phyloP scores from a whole-genome alignment of 2,329 filamentous ascomycete species.

The Hypoxylon sp. region DNA sequence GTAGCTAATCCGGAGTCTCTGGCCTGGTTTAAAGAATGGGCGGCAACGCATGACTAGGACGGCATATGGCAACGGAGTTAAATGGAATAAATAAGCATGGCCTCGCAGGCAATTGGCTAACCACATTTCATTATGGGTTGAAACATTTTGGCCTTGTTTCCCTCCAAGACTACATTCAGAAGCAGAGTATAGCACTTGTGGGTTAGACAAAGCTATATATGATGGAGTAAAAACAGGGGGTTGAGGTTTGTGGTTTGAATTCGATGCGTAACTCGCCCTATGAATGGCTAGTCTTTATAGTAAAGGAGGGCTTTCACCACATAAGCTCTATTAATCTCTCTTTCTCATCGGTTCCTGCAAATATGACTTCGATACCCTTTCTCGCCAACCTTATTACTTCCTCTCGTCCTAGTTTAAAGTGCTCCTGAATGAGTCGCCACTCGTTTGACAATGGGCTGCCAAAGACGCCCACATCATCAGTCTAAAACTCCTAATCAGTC shows the following conservation, averaged over 20 bases:
- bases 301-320: constrained; percentile 55
- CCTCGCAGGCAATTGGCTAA: background rate
- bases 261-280: constrained; percentile 13
- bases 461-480: constrained; percentile 87
- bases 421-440: constrained; percentile 78
- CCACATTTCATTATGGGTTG: background rate
- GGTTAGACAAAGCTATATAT: background rate
- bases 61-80: background rate
- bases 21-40: constrained; percentile 90
- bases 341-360: constrained; percentile 75
- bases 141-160: background rate
- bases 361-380: constrained; percentile 75
- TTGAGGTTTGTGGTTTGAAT: constrained; percentile 1
- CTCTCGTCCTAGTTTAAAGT: constrained; percentile 71
- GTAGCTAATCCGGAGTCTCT: constrained; percentile 93
- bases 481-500: constrained; percentile 63
- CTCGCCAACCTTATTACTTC: constrained; percentile 70
- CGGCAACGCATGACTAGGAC: constrained; percentile 62
- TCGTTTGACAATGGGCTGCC: constrained; percentile 83
- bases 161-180: background rate
- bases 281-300: background rate
- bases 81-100: background rate
- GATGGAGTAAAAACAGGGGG: background rate
- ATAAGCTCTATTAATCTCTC: constrained; percentile 66
- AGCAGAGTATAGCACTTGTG: background rate